phyloP scores from a whole-genome alignment of 352 stramenopile genomes.

The Pythium vanterpoolii region DNA sequence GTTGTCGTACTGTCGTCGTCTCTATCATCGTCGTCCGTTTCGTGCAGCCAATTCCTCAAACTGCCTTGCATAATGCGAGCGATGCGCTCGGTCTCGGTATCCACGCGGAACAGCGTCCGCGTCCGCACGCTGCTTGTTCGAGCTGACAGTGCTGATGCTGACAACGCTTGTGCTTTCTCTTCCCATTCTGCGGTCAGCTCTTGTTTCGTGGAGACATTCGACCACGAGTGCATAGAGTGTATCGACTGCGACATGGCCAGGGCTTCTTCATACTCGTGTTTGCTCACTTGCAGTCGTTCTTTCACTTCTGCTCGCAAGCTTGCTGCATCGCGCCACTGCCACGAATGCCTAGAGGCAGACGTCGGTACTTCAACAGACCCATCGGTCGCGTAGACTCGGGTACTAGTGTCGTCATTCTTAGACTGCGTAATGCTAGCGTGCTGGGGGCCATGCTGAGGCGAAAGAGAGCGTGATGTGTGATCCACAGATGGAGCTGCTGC shows the following conservation, averaged over 20 bases:
- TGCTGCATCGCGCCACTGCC: constrained; percentile 17
- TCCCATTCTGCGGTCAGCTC: neutral
- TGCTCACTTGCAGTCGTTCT: constrained; percentile 9
- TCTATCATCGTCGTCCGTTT: constrained; percentile 39
- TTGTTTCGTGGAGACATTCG: neutral
- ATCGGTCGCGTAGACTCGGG: neutral
- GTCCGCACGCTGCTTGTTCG: neutral
- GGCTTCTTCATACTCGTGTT: constrained; percentile 19
- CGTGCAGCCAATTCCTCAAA: constrained; percentile 54
- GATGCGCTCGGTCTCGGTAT: constrained; percentile 79
- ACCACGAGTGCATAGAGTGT: constrained; percentile 10
- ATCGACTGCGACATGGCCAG: constrained; percentile 12
- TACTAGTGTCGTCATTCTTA: neutral
- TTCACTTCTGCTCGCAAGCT: constrained; percentile 14
- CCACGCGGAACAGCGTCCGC: constrained; percentile 22
- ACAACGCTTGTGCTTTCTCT: constrained; percentile 9
- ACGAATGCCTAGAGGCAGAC: neutral
- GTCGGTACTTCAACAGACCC: neutral
- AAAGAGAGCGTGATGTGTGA: neutral
- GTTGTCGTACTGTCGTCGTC: constrained; percentile 23
- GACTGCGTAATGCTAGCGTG: neutral
- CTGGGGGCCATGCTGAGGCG: neutral
- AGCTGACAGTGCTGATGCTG: constrained; percentile 8
- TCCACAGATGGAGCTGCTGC: neutral
- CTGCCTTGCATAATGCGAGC: constrained; percentile 77